Conservation (phyloP, 2,329 filamentous ascomycete species). For the Aureobasidium pullulans region DNA sequence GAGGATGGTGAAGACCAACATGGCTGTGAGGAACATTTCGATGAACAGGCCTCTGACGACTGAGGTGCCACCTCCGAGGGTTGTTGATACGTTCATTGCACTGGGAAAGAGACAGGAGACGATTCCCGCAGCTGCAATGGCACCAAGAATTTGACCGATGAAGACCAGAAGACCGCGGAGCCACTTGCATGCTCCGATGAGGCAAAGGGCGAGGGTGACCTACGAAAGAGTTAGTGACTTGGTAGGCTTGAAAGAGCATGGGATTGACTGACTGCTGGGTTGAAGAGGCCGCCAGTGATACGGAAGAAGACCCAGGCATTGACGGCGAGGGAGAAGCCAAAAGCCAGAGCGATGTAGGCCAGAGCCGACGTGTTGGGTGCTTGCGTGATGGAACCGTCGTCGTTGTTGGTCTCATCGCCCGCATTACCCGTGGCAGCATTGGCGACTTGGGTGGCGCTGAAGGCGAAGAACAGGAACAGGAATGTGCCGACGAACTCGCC, state of each 20-base stretch:
- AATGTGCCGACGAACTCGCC: conserved; percentile 41
- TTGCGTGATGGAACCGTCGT: conserved; percentile 21
- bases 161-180: conserved; percentile 36
- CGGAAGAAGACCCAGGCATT: conserved; percentile 41
- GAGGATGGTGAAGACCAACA: conserved; percentile 44
- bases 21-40: conserved; percentile 44
- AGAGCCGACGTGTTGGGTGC: conserved; percentile 29
- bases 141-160: conserved; percentile 38
- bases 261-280: conserved; percentile 24
- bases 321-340: conserved; percentile 38
- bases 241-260: no score
- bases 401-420: not conserved
- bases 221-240: not conserved
- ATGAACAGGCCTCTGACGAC: conserved; percentile 41
- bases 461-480: conserved; percentile 38
- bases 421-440: conserved; percentile 27
- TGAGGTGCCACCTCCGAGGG: conserved; percentile 35
- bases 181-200: conserved; percentile 43
- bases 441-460: conserved; percentile 33
- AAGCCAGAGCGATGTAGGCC: conserved; percentile 34
- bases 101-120: conserved; percentile 40
- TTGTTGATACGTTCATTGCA: conserved; percentile 38
- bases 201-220: conserved; percentile 41
- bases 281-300: conserved; percentile 32
- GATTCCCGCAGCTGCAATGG: conserved; percentile 38